Base-by-base conservation (phyloP, 305 asterid genomes). In the Fraxinus paxiana region DNA sequence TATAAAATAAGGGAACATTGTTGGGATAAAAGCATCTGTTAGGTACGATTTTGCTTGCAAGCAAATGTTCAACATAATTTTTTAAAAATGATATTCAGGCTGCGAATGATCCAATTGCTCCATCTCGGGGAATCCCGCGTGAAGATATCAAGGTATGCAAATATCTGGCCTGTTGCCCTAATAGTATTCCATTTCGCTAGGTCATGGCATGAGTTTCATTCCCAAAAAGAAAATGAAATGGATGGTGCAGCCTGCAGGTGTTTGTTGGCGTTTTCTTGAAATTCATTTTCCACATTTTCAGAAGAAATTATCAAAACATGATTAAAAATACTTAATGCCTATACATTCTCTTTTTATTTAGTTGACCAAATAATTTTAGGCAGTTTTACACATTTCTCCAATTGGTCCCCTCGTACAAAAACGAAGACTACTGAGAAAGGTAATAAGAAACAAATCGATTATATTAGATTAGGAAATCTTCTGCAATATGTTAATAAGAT, bases 101-200 rank as follows among this genome's bases (percentile, higher is more conserved):
- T 79, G 96, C 89, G 82, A 96, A 96, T 84, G 99, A 96, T 86
- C 98, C 99, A 75, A 96, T 96, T 84, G 99, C 99, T 82, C 99
- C 98, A 59, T 86, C 94, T 67, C 91, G 98, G 69, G 99, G 96
- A 81, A 92, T 96, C 78, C 99, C 97, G 80, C 97, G 92, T 79
- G 91, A 96, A 88, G 97, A 90, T 81, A 91, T 94, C 80, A 87
- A 91, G 97, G 98, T 93, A 61, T 46, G 17, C 51, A 33, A 12
- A 59, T 81, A 70, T 74, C 24, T 54, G 10, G 15, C 81, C 43
- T 81, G n/a, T 33, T 84, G 28, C 41, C 24, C 41, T 26, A 71
- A 18, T 82, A 73, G 72, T 65, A 67, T 70, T 28, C 17, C 38
- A 17, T 35, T 48, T 15, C 4, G 15, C 77, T 30, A 73, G 10